Evolutionary conservation across 345 rosid genomes (phyloP).

Genomic region (Psidium guajava): DNA sequence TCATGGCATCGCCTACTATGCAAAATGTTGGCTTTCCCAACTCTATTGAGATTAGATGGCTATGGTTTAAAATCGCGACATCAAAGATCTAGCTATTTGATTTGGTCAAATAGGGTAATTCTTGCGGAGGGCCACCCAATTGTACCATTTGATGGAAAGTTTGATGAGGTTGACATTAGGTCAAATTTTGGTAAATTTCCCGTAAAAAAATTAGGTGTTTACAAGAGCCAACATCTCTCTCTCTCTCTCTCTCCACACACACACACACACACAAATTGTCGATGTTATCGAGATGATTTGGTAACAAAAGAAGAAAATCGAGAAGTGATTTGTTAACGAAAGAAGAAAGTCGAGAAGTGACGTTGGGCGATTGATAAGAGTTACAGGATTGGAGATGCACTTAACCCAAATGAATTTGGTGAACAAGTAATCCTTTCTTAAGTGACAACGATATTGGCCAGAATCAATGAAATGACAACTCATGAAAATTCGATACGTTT

Average conservation of each 20-base stretch:
- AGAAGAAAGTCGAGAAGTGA: background rate
- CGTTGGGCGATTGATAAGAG: background rate
- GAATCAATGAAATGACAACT: background rate
- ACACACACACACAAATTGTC: background rate
- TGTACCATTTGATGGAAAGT: background rate
- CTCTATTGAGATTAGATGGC: background rate
- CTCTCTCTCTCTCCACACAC: background rate
- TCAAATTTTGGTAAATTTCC: background rate
- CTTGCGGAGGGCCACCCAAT: background rate
- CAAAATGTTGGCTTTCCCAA: background rate
- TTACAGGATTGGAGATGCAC: background rate
- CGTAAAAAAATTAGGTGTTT: background rate
- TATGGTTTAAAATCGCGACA: background rate
- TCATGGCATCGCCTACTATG: background rate
- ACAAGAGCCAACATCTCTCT: background rate
- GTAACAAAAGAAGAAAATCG: background rate
- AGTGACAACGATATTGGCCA: background rate
- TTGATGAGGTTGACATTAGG: background rate
- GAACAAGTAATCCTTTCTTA: background rate
- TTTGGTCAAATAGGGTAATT: background rate
- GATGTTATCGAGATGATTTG: background rate
- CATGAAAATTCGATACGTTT: background rate
- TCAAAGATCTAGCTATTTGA: background rate
- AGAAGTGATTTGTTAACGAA: background rate
- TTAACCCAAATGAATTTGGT: background rate